Evolutionary conservation across 2,329 filamentous ascomycete genomes (phyloP).

Genomic region (Penicillium sp.): DNA sequence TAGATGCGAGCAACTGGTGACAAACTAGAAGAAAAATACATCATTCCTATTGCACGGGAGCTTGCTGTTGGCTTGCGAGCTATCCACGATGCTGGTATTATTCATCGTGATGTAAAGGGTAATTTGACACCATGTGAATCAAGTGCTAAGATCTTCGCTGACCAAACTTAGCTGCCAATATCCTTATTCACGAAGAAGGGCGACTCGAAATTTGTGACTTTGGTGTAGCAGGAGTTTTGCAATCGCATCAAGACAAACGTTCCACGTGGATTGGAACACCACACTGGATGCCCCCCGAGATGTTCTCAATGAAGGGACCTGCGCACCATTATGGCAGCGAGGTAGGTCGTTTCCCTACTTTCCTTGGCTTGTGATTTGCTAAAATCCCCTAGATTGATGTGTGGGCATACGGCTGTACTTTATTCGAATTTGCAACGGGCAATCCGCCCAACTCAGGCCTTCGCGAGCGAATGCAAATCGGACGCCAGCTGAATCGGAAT

Average conservation of each 20-base stretch:
- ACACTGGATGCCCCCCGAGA: slow-evolving; percentile 69
- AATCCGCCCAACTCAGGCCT: slow-evolving; percentile 54
- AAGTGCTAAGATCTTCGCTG: not conserved
- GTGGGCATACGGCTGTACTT: slow-evolving; percentile 56
- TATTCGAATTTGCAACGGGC: slow-evolving; percentile 55
- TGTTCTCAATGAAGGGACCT: slow-evolving; percentile 48
- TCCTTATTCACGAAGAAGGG: slow-evolving; percentile 67
- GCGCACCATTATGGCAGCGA: slow-evolving; percentile 54
- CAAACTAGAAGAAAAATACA: slow-evolving; percentile 62
- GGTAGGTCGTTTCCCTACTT: slow-evolving; percentile 31
- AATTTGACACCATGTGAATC: slow-evolving; percentile 13
- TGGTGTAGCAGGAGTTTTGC: slow-evolving; percentile 66
- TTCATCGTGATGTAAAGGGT: slow-evolving; percentile 70
- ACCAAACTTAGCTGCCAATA: slow-evolving; percentile 57
- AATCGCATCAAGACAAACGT: slow-evolving; percentile 63
- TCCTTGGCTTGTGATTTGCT: slow-evolving; percentile 3
- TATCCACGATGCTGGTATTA: slow-evolving; percentile 67
- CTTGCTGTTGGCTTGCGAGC: slow-evolving; percentile 65
- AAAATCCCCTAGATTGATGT: slow-evolving; percentile 48
- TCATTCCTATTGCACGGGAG: slow-evolving; percentile 67
- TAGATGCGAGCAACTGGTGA: slow-evolving; percentile 55
- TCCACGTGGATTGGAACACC: slow-evolving; percentile 69
- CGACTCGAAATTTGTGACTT: slow-evolving; percentile 68
- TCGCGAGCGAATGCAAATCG: slow-evolving; percentile 52
- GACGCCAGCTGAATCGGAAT: slow-evolving; percentile 48